phyloP scores from a whole-genome alignment of 495 filamentous ascomycete species.

The Annulohypoxylon nitens region DNA sequence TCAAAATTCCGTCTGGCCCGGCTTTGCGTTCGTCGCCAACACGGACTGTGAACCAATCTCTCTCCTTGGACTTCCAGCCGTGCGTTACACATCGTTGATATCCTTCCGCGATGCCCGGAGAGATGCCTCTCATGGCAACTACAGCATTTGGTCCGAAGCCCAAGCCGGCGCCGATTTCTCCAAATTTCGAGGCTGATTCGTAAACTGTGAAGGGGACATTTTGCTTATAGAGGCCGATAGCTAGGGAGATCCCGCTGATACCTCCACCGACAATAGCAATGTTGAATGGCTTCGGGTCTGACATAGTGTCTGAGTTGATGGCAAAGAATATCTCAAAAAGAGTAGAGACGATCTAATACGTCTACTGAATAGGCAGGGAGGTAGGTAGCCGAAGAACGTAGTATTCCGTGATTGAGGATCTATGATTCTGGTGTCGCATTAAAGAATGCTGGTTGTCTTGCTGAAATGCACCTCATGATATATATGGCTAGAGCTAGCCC shows the following conservation, averaged over 20 bases:
- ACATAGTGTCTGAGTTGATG: constrained; percentile 6
- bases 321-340: not conserved
- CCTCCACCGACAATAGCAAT: constrained; percentile 69
- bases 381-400: not conserved
- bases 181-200: constrained; percentile 63
- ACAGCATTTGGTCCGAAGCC: constrained; percentile 71
- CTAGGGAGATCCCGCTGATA: constrained; percentile 66
- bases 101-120: constrained; percentile 60
- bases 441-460: not conserved
- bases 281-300: constrained; percentile 47
- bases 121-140: constrained; percentile 67
- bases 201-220: constrained; percentile 65
- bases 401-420: not conserved
- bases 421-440: constrained; percentile 5
- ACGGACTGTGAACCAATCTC: constrained; percentile 44
- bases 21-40: constrained; percentile 46
- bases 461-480: not conserved
- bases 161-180: constrained; percentile 73
- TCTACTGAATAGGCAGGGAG: too few relatives aligned
- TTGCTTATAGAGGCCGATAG: constrained; percentile 58
- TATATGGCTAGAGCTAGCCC: not conserved
- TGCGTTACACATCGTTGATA: constrained; percentile 52
- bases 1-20: constrained; percentile 37
- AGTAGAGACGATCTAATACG: not conserved
- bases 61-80: constrained; percentile 23